Conservation (phyloP, 371 early-diverging fungal species). For the Zopfochytrium polystomum region DNA sequence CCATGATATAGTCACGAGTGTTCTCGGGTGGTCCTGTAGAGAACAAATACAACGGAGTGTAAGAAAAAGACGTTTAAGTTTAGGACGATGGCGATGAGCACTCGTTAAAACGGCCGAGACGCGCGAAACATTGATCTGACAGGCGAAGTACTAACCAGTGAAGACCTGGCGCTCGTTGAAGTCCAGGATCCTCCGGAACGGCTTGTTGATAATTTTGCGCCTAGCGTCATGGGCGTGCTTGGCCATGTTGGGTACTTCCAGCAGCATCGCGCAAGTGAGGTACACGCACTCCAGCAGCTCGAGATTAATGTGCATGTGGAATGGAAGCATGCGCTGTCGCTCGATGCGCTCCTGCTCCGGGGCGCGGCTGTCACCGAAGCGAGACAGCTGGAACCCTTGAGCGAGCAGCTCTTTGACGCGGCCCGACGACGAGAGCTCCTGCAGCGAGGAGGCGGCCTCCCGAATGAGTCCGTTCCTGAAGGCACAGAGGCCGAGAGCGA, state of each 20-base stretch:
- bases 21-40: constrained; percentile 83
- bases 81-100: not conserved
- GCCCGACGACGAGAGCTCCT: constrained; percentile 84
- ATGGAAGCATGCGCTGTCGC: constrained; percentile 91
- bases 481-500: constrained; percentile 94
- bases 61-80: not conserved
- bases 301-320: constrained; percentile 98
- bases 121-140: not conserved
- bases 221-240: constrained; percentile 74
- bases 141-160: constrained; percentile 53
- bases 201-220: constrained; percentile 82
- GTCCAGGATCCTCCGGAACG: constrained; percentile 91
- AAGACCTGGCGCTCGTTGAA: constrained; percentile 93
- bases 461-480: constrained; percentile 91
- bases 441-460: constrained; percentile 80
- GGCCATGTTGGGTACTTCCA: constrained; percentile 96
- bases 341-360: constrained; percentile 88
- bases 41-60: no score
- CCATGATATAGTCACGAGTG: constrained; percentile 96
- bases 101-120: no score
- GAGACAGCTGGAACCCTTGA: constrained; percentile 81
- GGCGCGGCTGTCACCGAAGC: constrained; percentile 63
- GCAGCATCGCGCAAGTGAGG: constrained; percentile 89
- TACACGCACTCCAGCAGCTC: constrained; percentile 96
- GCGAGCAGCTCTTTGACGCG: constrained; percentile 91